Percentiles rank a stretch among this genome's conserved stretches.
Evolutionary conservation across 208 protist species (phyloP).

Genomic region (Acanthamoeba lenticulata): DNA sequence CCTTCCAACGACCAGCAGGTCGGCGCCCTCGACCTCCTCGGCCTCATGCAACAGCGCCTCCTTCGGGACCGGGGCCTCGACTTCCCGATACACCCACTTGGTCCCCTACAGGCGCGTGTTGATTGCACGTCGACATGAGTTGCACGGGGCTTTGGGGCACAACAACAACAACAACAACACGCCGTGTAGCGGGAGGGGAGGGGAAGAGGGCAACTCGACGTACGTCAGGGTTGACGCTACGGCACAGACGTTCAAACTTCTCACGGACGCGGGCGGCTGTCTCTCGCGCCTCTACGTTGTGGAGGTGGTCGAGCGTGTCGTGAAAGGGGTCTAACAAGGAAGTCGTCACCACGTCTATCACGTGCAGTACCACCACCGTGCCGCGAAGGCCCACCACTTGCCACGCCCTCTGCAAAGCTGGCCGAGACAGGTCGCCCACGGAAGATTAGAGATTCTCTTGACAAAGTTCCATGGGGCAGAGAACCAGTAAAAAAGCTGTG

Average conservation of each 20-base stretch:
- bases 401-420: constrained; percentile 1
- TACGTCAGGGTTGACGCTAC: background rate
- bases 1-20: background rate
- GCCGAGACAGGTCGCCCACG: no score
- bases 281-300: constrained; percentile 42
- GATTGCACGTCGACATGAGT: background rate
- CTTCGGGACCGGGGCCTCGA: background rate
- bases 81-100: background rate
- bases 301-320: constrained; percentile 48
- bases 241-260: constrained; percentile 15
- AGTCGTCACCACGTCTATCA: constrained; percentile 20
- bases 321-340: constrained; percentile 41
- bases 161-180: no score
- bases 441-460: no score
- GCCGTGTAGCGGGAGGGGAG: no score
- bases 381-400: background rate
- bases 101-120: background rate
- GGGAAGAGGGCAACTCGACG: background rate
- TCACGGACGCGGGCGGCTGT: background rate
- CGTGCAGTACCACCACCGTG: background rate
- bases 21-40: background rate
- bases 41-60: background rate
- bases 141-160: background rate
- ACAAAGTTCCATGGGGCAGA: background rate
- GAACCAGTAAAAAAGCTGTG: background rate